Evolutionary conservation across 192 early-diverging fungal genomes (phyloP).

Genomic region (Coemansia sp.): DNA sequence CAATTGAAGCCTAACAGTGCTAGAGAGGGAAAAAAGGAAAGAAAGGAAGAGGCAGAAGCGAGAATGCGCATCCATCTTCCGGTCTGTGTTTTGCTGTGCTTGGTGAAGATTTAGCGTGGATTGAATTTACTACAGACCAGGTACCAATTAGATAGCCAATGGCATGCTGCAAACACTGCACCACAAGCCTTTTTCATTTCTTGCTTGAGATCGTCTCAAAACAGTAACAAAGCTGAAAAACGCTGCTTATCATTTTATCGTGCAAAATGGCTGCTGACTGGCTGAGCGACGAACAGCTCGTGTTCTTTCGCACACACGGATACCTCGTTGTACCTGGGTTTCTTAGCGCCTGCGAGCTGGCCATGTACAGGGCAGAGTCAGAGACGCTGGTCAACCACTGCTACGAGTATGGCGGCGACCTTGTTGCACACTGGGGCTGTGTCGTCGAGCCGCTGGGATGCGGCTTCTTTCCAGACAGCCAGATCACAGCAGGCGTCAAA

Average conservation of each 20-base stretch:
- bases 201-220: background rate
- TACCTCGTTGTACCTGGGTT: conserved; percentile 37
- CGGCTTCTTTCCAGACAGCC: conserved; percentile 24
- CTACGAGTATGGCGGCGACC: conserved; percentile 51
- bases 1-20: conserved; percentile 3
- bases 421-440: conserved; percentile 46
- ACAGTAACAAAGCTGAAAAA: background rate
- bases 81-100: background rate
- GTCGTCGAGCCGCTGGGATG: conserved; percentile 51
- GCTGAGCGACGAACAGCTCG: conserved; percentile 22
- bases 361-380: conserved; percentile 23
- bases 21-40: conserved; percentile 3
- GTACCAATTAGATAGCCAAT: conserved; percentile 35
- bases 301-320: conserved; percentile 19
- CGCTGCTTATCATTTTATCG: background rate
- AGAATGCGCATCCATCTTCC: background rate
- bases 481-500: conserved; percentile 11
- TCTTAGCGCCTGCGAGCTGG: conserved; percentile 21
- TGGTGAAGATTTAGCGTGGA: background rate
- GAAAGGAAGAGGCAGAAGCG: background rate
- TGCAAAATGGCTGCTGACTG: background rate
- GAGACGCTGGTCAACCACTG: conserved; percentile 45
- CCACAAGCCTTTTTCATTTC: background rate
- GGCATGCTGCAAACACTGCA: conserved; percentile 33
- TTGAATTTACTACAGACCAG: conserved; percentile 8